Evolutionary conservation across 169 alveolate species (phyloP), one percentile per base, ranked within the genome.

Genomic region (Cryptosporidium bovis): DNA sequence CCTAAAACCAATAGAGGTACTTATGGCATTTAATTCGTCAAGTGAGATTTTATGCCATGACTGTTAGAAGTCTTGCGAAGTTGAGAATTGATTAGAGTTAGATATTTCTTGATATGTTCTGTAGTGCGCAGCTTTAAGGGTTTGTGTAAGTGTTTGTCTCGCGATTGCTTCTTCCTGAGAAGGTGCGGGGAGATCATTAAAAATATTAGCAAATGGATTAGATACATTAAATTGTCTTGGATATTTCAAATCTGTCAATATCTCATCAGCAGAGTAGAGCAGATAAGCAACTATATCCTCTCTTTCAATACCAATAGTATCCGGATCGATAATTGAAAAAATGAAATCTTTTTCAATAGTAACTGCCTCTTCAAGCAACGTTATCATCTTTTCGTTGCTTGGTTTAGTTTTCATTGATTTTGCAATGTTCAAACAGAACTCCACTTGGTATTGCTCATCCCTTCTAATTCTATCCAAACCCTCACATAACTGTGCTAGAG

Each of bases 371-470:
- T 87, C 91, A 24, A 91, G 60, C 33, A 90, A 82, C 4, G 83
- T 69, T 51, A 91, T 67, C 33, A 91, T 90, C 36, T 83, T 33
- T 33, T 91, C 94, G 83, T 91, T 83, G 58, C 82, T 91, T 40
- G 91, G 90, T 53, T 91, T 91, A 46, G 91, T 71, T 48, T 87
- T 89, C 77, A 91, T 82, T 62, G 91, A 90, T 46, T 87, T 91
- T 44, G 90, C 90, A 69, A 91, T 90, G 87, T 66, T 91, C 65
- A 91, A 91, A 58, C 93, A 85, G 71, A 91, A 91, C 50, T 91
- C 94, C 2, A 82, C 89, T 62, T 91, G 94, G 4, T 83, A 83
- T 56, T 87, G 85, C 55, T 91, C 94, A 87, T 91, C 94, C 56
- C 94, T 83, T 31, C 91, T 89, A 13, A 91, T 91, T 71, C 91